phyloP scores from a whole-genome alignment of 1,284 basidiomycete genomes.

The Cutaneotrichosporon sp. region DNA sequence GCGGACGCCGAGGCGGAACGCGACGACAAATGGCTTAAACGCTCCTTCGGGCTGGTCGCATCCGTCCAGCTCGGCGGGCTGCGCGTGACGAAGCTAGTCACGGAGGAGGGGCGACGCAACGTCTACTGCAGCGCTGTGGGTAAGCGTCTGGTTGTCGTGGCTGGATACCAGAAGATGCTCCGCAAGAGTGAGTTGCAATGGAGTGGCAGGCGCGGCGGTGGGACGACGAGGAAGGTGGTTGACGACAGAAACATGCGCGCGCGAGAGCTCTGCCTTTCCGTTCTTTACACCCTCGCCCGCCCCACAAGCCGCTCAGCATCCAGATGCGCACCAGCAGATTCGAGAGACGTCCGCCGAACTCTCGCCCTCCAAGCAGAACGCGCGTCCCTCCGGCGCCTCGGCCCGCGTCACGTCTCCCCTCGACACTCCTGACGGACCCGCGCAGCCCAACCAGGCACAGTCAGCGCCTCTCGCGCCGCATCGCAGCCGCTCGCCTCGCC shows the following conservation, averaged over 20 bases:
- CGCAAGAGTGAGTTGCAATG: not conserved
- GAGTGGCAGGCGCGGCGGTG: not conserved
- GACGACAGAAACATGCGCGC: not conserved
- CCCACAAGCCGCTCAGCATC: too few species aligned
- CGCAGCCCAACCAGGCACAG: not conserved
- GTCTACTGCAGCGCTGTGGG: not conserved
- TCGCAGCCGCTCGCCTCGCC: not conserved
- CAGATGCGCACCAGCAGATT: not conserved
- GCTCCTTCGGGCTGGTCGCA: too few species aligned
- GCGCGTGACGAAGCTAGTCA: not conserved
- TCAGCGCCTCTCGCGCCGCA: not conserved
- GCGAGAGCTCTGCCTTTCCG: too few species aligned
- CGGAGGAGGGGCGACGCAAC: not conserved
- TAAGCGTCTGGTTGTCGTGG: not conserved
- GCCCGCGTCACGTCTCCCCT: not conserved
- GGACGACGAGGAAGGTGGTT: not conserved
- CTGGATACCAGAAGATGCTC: not conserved
- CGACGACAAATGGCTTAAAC: not conserved
- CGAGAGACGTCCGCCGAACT: not conserved
- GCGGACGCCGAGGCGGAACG: constrained; percentile 2
- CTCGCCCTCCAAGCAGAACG: not conserved
- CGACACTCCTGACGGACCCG: not conserved
- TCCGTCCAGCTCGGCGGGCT: not conserved
- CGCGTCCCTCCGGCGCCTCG: not conserved
- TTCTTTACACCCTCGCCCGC: too few species aligned